Evolutionary conservation across 2,329 filamentous ascomycete species (phyloP), one percentile per base, ranked within the genome.

Genomic region (Drechslerella coelobrocha): DNA sequence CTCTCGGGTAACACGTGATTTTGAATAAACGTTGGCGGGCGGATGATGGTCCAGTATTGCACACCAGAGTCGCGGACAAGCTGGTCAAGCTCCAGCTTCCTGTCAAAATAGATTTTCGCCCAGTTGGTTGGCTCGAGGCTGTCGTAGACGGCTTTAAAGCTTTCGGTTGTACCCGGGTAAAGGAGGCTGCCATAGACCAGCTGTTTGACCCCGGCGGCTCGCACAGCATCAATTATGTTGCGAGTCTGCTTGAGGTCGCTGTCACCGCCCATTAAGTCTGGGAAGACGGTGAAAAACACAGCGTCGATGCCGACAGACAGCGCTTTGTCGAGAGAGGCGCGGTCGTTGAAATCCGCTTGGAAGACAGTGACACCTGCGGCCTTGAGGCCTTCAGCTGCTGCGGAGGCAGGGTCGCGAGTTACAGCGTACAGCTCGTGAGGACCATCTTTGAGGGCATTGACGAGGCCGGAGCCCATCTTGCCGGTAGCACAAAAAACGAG

Each of bases 351-450:
- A 31, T 62, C 59, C 10, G 48, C 59, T 39, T 62, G 14, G 14
- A 62, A 48, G 7, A 62, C 50, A n/a, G 19, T 55, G 59, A 62
- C 31, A 24, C 59, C 59, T 14, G 19, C 31, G 14, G 34, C 27
- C 31, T 47, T 47, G 8, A 62, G 59, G 12, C 17, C 37, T 31
- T 62, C 39, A 0, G 59, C 59, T 8, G 52, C 52, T 9, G 48
- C 19, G 24, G 50, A 55, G 9, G 34, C 31, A 9, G 59, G 50
- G 17, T 55, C 39, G 19, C 59, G 59, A 26, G 59, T 19, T 1
- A 62, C 4, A 10, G 50, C 59, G 26, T 54, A 62, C 17, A 62
- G 59, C 19, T 62, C n/a, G n/a, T 62, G 50, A 12, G 59, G 59
- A 19, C 39, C 26, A 27, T 24, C 50, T 17, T 37, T 34, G 39